phyloP scores from a whole-genome alignment of 2,329 filamentous ascomycete genomes.

The Trichoderma pleuroti region DNA sequence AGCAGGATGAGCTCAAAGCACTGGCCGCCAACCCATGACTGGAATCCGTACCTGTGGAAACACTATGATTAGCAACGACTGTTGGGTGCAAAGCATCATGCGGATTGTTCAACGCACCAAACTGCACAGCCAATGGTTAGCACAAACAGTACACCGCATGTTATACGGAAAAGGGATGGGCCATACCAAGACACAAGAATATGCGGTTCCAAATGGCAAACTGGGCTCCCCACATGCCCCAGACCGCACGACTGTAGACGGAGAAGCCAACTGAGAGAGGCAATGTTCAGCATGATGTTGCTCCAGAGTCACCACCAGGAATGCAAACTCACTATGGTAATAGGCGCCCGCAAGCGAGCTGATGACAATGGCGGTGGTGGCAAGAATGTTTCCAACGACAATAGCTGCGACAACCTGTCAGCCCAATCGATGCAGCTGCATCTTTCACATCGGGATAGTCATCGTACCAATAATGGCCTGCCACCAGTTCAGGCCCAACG shows the following conservation, averaged over 20 bases:
- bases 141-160: neutral
- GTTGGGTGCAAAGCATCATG: neutral
- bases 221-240: conserved; percentile 43
- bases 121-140: conserved; percentile 22
- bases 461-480: conserved; percentile 39
- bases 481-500: conserved; percentile 41
- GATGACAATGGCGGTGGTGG: conserved; percentile 37
- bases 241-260: conserved; percentile 36
- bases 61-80: neutral
- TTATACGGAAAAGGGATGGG: no score
- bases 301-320: no score
- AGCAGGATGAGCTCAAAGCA: conserved; percentile 45
- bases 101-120: conserved; percentile 22
- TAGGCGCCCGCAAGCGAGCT: conserved; percentile 43
- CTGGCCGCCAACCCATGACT: conserved; percentile 46
- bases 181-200: conserved; percentile 39
- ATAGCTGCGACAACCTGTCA: conserved; percentile 27
- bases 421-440: neutral
- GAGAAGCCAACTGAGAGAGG: conserved; percentile 35
- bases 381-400: conserved; percentile 38
- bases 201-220: conserved; percentile 43
- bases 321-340: conserved; percentile 35
- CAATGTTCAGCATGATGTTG: neutral
- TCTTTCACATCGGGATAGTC: neutral
- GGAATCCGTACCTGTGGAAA: conserved; percentile 39